Base-by-base conservation (phyloP, 2,329 filamentous ascomycete species). In the Penicillium occitanis region DNA sequence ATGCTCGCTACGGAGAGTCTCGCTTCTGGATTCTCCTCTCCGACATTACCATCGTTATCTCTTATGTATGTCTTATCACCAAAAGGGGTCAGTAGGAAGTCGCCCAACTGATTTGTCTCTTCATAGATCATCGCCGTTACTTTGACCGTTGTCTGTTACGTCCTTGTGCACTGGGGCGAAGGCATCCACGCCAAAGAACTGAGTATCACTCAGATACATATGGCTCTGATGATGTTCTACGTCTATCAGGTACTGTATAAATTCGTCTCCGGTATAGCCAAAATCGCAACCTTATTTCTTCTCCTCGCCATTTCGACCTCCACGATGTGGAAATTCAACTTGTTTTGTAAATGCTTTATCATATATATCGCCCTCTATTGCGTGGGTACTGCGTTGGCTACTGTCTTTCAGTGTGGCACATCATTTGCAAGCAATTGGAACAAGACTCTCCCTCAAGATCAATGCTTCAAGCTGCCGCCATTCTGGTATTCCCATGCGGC, bases 231-330 rank as follows among this genome's bases (percentile, higher is more conserved):
- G 46, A 62, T 62, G 60, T 62, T 62, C 19, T 62, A 51, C 19
- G 30, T 62, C 46, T 62, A 62, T 51, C 46, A 62, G 19, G 60
- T 62, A 8, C 46, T 62, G 30, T 62, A 62, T 25, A 62, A 62
- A 40, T 62, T 62, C 46, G 46, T 62, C 3, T 62, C 60, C 6
- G 60, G 60, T 37, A 62, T 62, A 22, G 60, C 60, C 13, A 62
- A 62, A 13, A 51, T 62, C 14, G 60, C 60, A 11, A 51, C 60
- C 1, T 33, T 62, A 2, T 40, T 62, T 28, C 33, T 62, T 4
- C 60, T 62, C 19, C 46, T 62, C 3, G 60, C 60, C 30, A 62
- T 62, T 6, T 50, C 46, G 2, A 62, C 46, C 1, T 25, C 14
- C n/a, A 48, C 48, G 19, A 51, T 62, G 60, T 46, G 46, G 4